Percentiles rank a stretch among this genome's conserved stretches.
phyloP scores from a whole-genome alignment of 2,329 filamentous ascomycete species.

The Fusarium sambucinum region DNA sequence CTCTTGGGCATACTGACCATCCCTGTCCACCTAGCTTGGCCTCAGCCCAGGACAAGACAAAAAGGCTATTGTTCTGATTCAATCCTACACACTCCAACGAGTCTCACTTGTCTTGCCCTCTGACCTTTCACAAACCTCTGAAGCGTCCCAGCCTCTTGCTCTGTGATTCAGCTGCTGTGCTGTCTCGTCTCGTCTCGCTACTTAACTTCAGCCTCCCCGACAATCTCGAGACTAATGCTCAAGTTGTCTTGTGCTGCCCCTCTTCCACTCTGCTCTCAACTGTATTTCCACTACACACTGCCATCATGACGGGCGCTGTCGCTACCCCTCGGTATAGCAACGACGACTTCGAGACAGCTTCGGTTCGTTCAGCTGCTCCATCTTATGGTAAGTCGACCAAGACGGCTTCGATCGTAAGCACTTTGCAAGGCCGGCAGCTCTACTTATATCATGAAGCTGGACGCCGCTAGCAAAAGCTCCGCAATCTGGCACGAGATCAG shows the following conservation, averaged over 20 bases:
- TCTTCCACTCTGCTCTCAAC: slow-evolving; percentile 37
- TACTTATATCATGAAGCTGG: slow-evolving; percentile 20
- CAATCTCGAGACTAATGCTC: slow-evolving; percentile 43
- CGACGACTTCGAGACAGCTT: slow-evolving; percentile 75
- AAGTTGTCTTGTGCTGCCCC: slow-evolving; percentile 36
- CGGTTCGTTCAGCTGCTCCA: slow-evolving; percentile 74
- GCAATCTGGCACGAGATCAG: slow-evolving; percentile 33
- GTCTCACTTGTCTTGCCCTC: slow-evolving; percentile 39
- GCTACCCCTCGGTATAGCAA: slow-evolving; percentile 53
- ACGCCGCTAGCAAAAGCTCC: slow-evolving; percentile 12
- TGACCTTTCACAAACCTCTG: slow-evolving; percentile 29
- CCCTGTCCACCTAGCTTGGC: slow-evolving; percentile 45
- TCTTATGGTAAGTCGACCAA: slow-evolving; percentile 68
- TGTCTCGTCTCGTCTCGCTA: slow-evolving; percentile 24
- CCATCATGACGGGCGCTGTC: slow-evolving; percentile 51
- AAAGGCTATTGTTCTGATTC: slow-evolving; percentile 41
- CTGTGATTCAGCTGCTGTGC: slow-evolving; percentile 25
- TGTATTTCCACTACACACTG: slow-evolving; percentile 21
- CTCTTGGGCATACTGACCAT: slow-evolving; percentile 44
- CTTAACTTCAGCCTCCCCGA: slow-evolving; percentile 32
- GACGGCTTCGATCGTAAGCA: slow-evolving; percentile 7
- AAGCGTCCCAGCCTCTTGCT: slow-evolving; percentile 31
- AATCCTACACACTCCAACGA: slow-evolving; percentile 23
- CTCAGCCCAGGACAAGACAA: slow-evolving; percentile 28
- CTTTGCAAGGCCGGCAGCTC: slow-evolving; percentile 1